Evolutionary conservation across 257 asterid species (phyloP).

Genomic region (Solanum sejunctum): DNA sequence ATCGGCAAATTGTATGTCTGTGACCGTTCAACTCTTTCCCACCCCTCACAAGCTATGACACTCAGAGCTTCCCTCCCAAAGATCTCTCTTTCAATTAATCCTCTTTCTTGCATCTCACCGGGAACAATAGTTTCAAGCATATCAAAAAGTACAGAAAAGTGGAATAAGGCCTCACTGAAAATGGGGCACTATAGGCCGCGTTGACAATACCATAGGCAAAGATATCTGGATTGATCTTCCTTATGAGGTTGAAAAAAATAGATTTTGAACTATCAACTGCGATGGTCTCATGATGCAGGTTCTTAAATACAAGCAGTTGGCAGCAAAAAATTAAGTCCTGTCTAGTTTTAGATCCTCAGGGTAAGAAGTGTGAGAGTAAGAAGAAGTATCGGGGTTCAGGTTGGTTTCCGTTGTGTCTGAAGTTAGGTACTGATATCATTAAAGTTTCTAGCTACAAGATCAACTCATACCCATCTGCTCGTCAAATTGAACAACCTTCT

Average conservation of each 20-base stretch:
- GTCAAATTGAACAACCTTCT: too few species aligned
- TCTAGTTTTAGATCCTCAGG: conserved; percentile 49
- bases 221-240: conserved; percentile 43
- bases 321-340: conserved; percentile 41
- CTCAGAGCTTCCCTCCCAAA: conserved; percentile 60
- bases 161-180: conserved; percentile 65
- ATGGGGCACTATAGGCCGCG: conserved; percentile 56
- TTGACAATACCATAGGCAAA: conserved; percentile 52
- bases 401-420: too few species aligned
- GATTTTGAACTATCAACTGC: conserved; percentile 37
- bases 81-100: conserved; percentile 52
- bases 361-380: too few species aligned
- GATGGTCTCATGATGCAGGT: conserved; percentile 55
- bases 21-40: too few species aligned
- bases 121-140: conserved; percentile 56
- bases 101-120: conserved; percentile 40
- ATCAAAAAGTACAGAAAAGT: conserved; percentile 60
- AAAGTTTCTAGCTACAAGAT: too few species aligned
- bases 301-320: conserved; percentile 39
- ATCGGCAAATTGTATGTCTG: too few species aligned
- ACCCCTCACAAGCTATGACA: conserved; percentile 44
- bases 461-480: too few species aligned
- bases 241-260: conserved; percentile 37
- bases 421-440: too few species aligned
- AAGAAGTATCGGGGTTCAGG: too few species aligned